Evolutionary conservation across 441 rosid genomes (phyloP).

Genomic region (Codiaeum variegatum): DNA sequence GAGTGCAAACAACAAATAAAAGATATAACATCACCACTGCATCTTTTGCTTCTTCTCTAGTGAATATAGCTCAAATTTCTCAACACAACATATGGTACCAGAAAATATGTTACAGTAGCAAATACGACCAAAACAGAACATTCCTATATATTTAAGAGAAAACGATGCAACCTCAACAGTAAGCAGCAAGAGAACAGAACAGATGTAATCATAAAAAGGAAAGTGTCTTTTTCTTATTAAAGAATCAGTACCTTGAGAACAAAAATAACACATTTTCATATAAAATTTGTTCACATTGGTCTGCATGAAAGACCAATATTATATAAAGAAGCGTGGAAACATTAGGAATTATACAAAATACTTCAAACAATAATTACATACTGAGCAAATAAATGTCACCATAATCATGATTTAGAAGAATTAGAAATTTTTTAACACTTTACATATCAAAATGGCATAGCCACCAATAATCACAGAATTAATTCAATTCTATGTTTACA

Average conservation of each 20-base stretch:
- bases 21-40: not conserved
- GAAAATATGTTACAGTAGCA: not conserved
- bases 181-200: too few species aligned
- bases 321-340: not conserved
- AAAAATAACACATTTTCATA: not conserved
- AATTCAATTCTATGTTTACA: too few species aligned
- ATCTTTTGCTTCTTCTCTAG: not conserved
- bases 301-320: not conserved
- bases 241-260: too few species aligned
- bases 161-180: too few species aligned
- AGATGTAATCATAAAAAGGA: too few species aligned
- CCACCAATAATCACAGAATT: not conserved
- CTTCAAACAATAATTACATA: not conserved
- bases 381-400: not conserved
- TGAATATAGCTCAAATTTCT: too few species aligned
- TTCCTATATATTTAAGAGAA: too few species aligned
- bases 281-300: not conserved
- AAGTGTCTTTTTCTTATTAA: too few species aligned
- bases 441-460: not conserved
- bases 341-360: not conserved
- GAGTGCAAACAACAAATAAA: not conserved
- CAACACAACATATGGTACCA: not conserved
- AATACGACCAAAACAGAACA: not conserved
- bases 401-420: not conserved
- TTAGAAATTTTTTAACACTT: not conserved